Conservation (phyloP, 1,284 basidiomycete genomes). For the Ceratobasidium sp. region DNA sequence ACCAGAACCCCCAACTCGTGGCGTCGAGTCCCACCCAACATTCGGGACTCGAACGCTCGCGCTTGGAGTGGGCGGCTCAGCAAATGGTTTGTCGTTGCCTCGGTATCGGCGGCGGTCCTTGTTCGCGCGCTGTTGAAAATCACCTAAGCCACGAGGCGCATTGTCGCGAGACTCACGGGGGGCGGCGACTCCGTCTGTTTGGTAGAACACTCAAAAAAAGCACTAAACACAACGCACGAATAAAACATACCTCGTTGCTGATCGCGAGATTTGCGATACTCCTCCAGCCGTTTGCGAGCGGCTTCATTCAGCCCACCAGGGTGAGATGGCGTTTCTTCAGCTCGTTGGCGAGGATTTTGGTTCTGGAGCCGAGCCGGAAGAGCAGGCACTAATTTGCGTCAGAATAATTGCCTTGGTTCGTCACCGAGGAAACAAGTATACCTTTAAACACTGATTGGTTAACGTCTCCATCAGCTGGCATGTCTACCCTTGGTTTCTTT, state of each 20-base stretch:
- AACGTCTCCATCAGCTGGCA: constrained; percentile 63
- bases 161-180: constrained; percentile 67
- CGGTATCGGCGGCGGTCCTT: constrained; percentile 63
- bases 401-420: neutral
- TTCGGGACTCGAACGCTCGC: constrained; percentile 86
- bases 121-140: constrained; percentile 75
- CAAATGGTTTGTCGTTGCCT: constrained; percentile 64
- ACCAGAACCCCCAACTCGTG: constrained; percentile 68
- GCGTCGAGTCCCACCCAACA: constrained; percentile 91
- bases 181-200: constrained; percentile 72
- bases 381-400: constrained; percentile 71
- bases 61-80: constrained; percentile 70
- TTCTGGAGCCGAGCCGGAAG: constrained; percentile 69
- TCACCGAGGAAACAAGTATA: constrained; percentile 55
- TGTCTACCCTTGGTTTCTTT: constrained; percentile 75
- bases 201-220: neutral
- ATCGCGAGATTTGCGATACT: constrained; percentile 76
- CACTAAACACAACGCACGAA: constrained; percentile 40
- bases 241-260: constrained; percentile 69
- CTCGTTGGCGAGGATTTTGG: constrained; percentile 75
- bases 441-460: constrained; percentile 83
- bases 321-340: constrained; percentile 94
- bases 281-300: constrained; percentile 79
- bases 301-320: constrained; percentile 86
- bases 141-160: constrained; percentile 74